Evolutionary conservation across 768 basidiomycete species (phyloP), one percentile per base, ranked within the genome.

Genomic region (Phlegmacium glaucopus): DNA sequence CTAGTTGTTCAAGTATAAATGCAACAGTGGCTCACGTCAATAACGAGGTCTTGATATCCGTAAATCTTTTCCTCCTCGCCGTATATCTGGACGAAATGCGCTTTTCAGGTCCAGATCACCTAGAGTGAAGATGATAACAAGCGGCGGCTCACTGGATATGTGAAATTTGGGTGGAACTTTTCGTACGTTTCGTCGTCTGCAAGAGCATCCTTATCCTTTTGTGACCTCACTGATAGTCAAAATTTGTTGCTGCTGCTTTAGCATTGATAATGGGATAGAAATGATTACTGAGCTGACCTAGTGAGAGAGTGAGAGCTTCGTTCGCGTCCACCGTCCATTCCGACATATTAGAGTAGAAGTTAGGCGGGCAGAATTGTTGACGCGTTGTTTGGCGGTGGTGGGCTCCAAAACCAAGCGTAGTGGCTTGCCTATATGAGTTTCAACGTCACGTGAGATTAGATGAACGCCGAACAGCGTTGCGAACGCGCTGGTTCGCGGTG

Each of bases 51-150:
- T 51, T 82, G 78, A 68, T 96, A 98, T 2, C 95, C 95, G 63
- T 95, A 97, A 47, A 98, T 86, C 70, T 85, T 94, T 70, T 99
- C 94, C 44, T 95, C 89, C 58, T 97, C 92, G 44, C 95, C 95
- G 61, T 84, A 97, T 59, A 99, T 94, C 90, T 92, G 49, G 15
- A 44, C 6, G 43, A 34, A 28, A 40, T 47, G 35, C 34, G 16
- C 38, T 26, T 13, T 18, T 15, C n/a, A 43, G 6, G n/a, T 17
- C 37, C 40, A 27, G 35, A 30, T 39, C 18, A 22, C 22, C 22
- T 22, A n/a, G n/a, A n/a, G n/a, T n/a, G 13, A n/a, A 35, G 26
- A 15, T 13, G 39, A 5, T 25, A 25, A 37, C 9, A 39, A 28
- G 25, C 22, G 4, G 13, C 7, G 25, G 25, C 25, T 36, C 57